Evolutionary conservation across 768 basidiomycete species (phyloP).

Genomic region (Botryobasidium botryosum): DNA sequence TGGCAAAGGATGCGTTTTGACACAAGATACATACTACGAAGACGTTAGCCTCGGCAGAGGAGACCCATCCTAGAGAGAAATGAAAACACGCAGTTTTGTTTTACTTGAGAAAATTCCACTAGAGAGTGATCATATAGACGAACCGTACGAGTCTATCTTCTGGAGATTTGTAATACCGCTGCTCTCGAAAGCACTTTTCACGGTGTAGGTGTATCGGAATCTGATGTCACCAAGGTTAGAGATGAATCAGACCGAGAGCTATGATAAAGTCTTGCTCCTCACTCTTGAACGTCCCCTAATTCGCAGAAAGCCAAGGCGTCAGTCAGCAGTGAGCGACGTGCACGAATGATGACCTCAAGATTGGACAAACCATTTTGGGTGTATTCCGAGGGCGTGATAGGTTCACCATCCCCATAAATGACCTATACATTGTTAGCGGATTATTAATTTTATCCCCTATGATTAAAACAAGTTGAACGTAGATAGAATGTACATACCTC

Average conservation of each 20-base stretch:
- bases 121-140: neutral
- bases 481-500: slow-evolving; percentile 20
- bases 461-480: too few species aligned
- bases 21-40: slow-evolving; percentile 36
- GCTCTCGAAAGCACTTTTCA: slow-evolving; percentile 35
- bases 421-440: slow-evolving; percentile 7
- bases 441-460: neutral
- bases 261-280: slow-evolving; percentile 6
- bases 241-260: neutral
- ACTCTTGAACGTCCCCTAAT: slow-evolving; percentile 49
- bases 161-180: slow-evolving; percentile 36
- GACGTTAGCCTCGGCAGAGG: slow-evolving; percentile 36
- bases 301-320: too few species aligned
- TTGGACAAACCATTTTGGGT: slow-evolving; percentile 23
- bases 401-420: slow-evolving; percentile 32
- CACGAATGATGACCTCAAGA: neutral
- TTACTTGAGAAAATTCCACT: neutral
- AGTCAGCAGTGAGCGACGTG: neutral
- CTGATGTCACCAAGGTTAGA: slow-evolving; percentile 11
- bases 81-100: neutral
- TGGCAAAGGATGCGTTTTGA: too few species aligned
- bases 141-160: slow-evolving; percentile 35
- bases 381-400: slow-evolving; percentile 41
- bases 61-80: slow-evolving; percentile 35
- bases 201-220: slow-evolving; percentile 41